A percentile compares a stretch with the other conserved stretches of the same genome.
Conservation (phyloP, 352 stramenopile species). For the Phytophthora pseudosyringae region DNA sequence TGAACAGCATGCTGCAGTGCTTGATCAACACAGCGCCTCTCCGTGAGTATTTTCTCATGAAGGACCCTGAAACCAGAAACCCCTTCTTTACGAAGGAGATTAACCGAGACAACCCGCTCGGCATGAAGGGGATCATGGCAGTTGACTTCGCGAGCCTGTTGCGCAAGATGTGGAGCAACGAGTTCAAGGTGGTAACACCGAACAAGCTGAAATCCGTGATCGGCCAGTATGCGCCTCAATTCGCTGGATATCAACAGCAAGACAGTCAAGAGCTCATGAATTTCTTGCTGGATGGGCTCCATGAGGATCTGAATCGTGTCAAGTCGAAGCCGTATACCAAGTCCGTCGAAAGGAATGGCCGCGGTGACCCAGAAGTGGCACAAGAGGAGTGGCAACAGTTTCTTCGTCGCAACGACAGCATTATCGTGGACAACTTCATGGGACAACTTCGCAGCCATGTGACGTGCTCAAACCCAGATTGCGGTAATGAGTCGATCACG, state of each 20-base stretch:
- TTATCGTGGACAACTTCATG: slow-evolving; percentile 92
- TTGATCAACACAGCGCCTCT: slow-evolving; percentile 94
- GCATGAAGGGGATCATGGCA: slow-evolving; percentile 93
- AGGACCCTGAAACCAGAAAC: slow-evolving; percentile 57
- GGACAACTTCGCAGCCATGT: slow-evolving; percentile 89
- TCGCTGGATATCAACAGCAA: slow-evolving; percentile 91
- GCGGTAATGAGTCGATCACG: slow-evolving; percentile 80
- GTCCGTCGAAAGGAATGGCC: slow-evolving; percentile 74
- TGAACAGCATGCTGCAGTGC: slow-evolving; percentile 92
- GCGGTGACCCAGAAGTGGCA: slow-evolving; percentile 69
- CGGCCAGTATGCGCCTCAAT: slow-evolving; percentile 87
- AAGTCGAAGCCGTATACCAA: slow-evolving; percentile 82
- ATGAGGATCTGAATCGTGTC: slow-evolving; percentile 93
- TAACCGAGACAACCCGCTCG: slow-evolving; percentile 96
- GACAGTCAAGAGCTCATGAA: slow-evolving; percentile 94
- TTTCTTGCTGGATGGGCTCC: slow-evolving; percentile 92
- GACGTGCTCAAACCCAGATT: slow-evolving; percentile 81
- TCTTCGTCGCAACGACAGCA: slow-evolving; percentile 91
- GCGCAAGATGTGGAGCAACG: slow-evolving; percentile 94
- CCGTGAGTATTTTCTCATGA: slow-evolving; percentile 93
- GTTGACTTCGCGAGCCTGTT: slow-evolving; percentile 95
- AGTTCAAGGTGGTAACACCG: slow-evolving; percentile 85
- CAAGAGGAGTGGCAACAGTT: slow-evolving; percentile 87
- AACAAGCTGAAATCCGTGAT: slow-evolving; percentile 86
- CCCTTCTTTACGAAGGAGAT: slow-evolving; percentile 80